phyloP scores from a whole-genome alignment of 148 eudicot genomes.

The Chenopodium quinoa region DNA sequence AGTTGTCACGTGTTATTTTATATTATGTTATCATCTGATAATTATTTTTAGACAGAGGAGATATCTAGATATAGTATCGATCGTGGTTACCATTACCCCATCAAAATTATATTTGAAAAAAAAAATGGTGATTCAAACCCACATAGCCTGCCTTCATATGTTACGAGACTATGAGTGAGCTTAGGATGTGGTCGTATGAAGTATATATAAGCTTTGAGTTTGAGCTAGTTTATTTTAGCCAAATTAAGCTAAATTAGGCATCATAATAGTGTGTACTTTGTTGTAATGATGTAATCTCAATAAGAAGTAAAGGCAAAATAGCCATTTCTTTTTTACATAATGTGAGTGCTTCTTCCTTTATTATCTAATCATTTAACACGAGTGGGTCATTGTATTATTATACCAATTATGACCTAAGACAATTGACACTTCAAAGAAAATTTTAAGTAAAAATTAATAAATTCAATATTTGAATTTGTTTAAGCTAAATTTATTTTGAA shows the following conservation, averaged over 20 bases:
- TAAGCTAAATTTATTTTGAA: too few relatives aligned
- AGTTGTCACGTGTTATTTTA: neutral
- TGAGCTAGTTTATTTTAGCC: too few relatives aligned
- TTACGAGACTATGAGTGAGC: too few relatives aligned
- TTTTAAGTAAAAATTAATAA: too few relatives aligned
- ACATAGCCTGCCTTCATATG: neutral
- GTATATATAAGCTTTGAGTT: too few relatives aligned
- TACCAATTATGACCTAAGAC: too few relatives aligned
- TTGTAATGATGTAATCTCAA: neutral
- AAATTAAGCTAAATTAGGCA: neutral
- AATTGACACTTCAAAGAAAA: too few relatives aligned
- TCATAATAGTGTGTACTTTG: slow-evolving; percentile 2
- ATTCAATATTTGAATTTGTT: too few relatives aligned
- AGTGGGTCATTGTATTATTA: neutral
- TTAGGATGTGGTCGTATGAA: too few relatives aligned
- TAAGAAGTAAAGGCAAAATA: neutral
- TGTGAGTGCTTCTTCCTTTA: neutral
- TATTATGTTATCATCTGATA: neutral
- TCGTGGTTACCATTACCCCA: neutral
- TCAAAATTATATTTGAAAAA: neutral
- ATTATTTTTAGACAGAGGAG: neutral
- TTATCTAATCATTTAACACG: neutral
- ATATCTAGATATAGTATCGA: too few relatives aligned
- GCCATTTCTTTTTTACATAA: neutral
- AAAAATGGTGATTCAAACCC: neutral